A percentile compares a stretch with the other conserved stretches of the same genome.
These are phyloP conservation scores for Calocera viscosa DNA, from an alignment of 768 basidiomycete genomes.

Conservation along the genomic window DNA sequence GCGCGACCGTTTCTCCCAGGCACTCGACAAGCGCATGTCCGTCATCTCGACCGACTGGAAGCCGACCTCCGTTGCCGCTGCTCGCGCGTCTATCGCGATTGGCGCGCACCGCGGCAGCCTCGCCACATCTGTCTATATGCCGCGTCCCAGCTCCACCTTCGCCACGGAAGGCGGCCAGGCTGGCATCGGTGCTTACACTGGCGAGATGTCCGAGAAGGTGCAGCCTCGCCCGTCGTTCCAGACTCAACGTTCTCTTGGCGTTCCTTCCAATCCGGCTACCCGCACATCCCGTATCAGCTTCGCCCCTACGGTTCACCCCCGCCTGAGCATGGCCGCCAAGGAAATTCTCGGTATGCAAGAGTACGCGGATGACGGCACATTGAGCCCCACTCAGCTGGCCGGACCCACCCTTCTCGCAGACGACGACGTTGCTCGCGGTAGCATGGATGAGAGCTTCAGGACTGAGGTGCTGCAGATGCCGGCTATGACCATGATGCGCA, in stretches of 20 bases:
- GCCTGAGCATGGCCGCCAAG: slow-evolving; percentile 14
- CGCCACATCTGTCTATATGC: slow-evolving; percentile 33
- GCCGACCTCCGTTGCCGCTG: slow-evolving; percentile 54
- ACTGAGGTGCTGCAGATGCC: slow-evolving; percentile 33
- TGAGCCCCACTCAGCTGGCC: slow-evolving; percentile 36
- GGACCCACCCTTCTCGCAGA: slow-evolving; percentile 36
- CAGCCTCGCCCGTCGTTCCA: slow-evolving; percentile 10
- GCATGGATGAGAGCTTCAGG: slow-evolving; percentile 32
- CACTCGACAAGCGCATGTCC: slow-evolving; percentile 71
- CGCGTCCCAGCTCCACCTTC: slow-evolving; percentile 33
- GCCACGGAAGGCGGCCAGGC: slow-evolving; percentile 36
- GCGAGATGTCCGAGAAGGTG: slow-evolving; percentile 9
- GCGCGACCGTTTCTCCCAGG: slow-evolving; percentile 44
- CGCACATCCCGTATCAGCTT: slow-evolving; percentile 34
- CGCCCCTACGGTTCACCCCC: slow-evolving; percentile 34
- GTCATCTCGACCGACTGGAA: slow-evolving; percentile 64
- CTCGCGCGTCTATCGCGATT: slow-evolving; percentile 47
- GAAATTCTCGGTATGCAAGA: slow-evolving; percentile 13
- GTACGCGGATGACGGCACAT: not conserved
- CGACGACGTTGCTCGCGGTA: slow-evolving; percentile 28
- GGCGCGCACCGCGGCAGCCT: slow-evolving; percentile 12
- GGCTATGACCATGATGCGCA: slow-evolving; percentile 65
- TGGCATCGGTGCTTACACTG: slow-evolving; percentile 30
- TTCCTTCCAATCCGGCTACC: slow-evolving; percentile 19
- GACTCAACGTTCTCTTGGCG: slow-evolving; percentile 5